These are phyloP conservation scores for Fusarium oligoseptatum DNA, from an alignment of 2,329 filamentous ascomycete species.

Conservation along the genomic window DNA sequence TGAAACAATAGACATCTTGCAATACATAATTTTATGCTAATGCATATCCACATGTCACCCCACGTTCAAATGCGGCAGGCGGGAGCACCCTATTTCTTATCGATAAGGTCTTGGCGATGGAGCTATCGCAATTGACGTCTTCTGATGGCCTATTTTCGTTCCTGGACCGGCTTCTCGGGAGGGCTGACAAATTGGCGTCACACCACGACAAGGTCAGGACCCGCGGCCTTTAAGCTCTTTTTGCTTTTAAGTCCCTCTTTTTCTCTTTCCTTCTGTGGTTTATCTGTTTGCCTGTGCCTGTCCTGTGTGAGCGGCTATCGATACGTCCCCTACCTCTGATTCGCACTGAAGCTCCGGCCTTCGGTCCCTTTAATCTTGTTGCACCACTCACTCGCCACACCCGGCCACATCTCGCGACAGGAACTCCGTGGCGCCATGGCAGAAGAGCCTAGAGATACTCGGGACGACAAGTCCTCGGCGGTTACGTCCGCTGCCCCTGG, in stretches of 20 bases:
- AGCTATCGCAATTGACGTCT: not conserved
- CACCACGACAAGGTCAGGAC: constrained; percentile 28
- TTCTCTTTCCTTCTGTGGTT: constrained; percentile 3
- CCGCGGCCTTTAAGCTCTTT: constrained; percentile 7
- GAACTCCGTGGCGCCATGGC: constrained; percentile 44
- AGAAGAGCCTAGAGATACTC: constrained; percentile 42
- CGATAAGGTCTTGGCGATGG: constrained; percentile 10
- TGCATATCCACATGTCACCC: constrained; percentile 1
- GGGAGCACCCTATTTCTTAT: not conserved
- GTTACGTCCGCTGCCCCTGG: constrained; percentile 33
- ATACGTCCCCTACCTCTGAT: not conserved
- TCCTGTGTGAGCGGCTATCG: constrained; percentile 1
- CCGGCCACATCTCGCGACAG: constrained; percentile 23
- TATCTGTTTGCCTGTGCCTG: constrained; percentile 2
- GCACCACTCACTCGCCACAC: constrained; percentile 18
- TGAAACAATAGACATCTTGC: not conserved
- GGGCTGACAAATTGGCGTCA: constrained; percentile 44
- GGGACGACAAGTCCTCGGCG: constrained; percentile 33
- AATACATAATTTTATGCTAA: not conserved
- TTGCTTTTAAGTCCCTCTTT: constrained; percentile 6
- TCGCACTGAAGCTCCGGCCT: constrained; percentile 14
- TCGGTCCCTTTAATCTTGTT: constrained; percentile 17
- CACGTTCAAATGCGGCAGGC: not conserved
- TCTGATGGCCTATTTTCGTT: constrained; percentile 1
- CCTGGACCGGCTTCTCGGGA: constrained; percentile 12